These are phyloP conservation scores for Phlyctochytrium bullatum DNA, from an alignment of 192 early-diverging fungal genomes.

Conservation along the genomic window DNA sequence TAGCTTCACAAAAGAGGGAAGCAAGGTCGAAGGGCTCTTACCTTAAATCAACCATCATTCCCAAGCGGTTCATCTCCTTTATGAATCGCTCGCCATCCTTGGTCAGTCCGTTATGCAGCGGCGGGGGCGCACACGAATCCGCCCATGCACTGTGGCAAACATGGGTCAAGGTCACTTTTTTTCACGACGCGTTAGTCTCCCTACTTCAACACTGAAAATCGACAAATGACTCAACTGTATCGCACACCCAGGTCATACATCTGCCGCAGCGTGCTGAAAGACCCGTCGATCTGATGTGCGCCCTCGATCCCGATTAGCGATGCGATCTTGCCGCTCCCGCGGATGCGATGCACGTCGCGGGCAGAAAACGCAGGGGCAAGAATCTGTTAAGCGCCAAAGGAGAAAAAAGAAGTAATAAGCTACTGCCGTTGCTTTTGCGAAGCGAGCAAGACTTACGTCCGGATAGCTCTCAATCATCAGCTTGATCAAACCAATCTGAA, in stretches of 20 bases:
- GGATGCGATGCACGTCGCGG: slow-evolving; percentile 43
- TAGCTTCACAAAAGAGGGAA: neutral
- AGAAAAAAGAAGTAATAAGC: neutral
- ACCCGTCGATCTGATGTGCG: slow-evolving; percentile 63
- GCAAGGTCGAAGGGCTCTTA: neutral
- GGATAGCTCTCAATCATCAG: slow-evolving; percentile 50
- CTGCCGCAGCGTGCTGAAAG: slow-evolving; percentile 49
- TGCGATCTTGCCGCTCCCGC: slow-evolving; percentile 45
- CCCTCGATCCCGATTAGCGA: slow-evolving; percentile 66
- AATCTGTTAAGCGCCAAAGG: no score
- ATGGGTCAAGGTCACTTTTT: slow-evolving; percentile 60
- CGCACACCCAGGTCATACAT: slow-evolving; percentile 59
- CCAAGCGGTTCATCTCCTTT: slow-evolving; percentile 67
- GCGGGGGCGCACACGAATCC: slow-evolving; percentile 38
- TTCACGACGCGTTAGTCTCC: no score
- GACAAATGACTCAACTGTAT: slow-evolving; percentile 31
- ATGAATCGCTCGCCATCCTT: slow-evolving; percentile 53
- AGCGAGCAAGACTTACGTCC: no score
- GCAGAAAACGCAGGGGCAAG: slow-evolving; percentile 43
- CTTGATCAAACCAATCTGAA: slow-evolving; percentile 65
- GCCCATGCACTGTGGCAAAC: slow-evolving; percentile 63
- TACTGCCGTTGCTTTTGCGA: no score
- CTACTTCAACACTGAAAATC: no score
- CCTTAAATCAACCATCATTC: slow-evolving; percentile 68
- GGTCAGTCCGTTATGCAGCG: slow-evolving; percentile 50